Evolutionary conservation across 768 basidiomycete species (phyloP).

Genomic region (Pulveroboletus ravenelii): DNA sequence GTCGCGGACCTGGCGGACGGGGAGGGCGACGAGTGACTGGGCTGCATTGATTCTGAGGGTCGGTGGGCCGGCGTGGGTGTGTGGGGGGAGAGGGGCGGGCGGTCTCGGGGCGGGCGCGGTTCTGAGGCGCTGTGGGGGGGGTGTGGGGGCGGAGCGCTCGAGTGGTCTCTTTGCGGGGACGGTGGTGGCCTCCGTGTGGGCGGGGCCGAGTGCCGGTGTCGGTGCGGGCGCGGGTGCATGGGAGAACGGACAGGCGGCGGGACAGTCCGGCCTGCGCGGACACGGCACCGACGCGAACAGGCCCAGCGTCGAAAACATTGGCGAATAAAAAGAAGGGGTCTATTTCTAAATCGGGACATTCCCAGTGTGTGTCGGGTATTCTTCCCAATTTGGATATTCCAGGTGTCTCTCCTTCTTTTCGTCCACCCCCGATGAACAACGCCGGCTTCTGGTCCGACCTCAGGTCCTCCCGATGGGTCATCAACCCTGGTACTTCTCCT

Average conservation of each 20-base stretch:
- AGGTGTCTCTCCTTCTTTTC: background rate
- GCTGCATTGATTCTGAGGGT: conserved; percentile 62
- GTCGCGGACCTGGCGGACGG: conserved; percentile 62
- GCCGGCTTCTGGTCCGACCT: conserved; percentile 51
- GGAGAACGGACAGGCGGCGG: conserved; percentile 58
- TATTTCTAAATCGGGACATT: background rate
- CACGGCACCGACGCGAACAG: conserved; percentile 59
- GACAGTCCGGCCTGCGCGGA: conserved; percentile 48
- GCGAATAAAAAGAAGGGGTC: background rate
- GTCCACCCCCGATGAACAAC: background rate
- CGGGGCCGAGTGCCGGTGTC: no score
- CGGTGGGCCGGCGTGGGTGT: conserved; percentile 53
- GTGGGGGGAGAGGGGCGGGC: conserved; percentile 27
- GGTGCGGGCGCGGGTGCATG: conserved; percentile 43
- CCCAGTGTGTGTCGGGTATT: no score
- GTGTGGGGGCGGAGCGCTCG: conserved; percentile 29
- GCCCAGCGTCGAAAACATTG: conserved; percentile 61
- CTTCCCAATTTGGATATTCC: no score
- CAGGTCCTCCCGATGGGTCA: conserved; percentile 59
- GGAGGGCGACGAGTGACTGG: conserved; percentile 65
- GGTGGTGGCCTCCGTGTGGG: conserved; percentile 1
- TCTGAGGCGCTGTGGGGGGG: conserved; percentile 63
- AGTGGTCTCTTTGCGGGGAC: conserved; percentile 51
- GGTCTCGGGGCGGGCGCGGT: conserved; percentile 41
- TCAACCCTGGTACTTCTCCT: conserved; percentile 52